Percentiles rank a stretch among this genome's conserved stretches.
phyloP scores from a whole-genome alignment of 768 basidiomycete genomes.

The Amanita subjunquillea region DNA sequence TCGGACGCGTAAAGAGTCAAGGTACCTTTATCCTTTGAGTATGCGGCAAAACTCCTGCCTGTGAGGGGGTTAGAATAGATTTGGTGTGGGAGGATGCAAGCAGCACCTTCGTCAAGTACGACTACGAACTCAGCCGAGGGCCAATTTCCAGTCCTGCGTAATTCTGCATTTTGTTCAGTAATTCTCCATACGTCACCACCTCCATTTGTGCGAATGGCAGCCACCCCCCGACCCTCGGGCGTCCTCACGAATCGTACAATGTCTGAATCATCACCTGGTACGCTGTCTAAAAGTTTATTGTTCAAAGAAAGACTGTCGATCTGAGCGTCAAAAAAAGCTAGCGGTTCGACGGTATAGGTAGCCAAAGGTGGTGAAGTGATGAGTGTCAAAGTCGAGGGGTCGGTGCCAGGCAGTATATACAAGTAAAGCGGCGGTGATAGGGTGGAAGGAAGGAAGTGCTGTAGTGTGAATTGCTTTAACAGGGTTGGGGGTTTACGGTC shows the following conservation, averaged over 20 bases:
- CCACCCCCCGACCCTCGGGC: constrained; percentile 69
- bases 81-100: not conserved
- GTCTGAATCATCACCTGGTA: constrained; percentile 36
- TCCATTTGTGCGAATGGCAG: constrained; percentile 45
- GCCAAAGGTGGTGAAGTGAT: constrained; percentile 59
- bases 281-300: constrained; percentile 27
- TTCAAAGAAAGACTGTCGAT: constrained; percentile 37
- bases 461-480: constrained; percentile 62
- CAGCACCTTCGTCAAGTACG: constrained; percentile 53
- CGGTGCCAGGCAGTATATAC: constrained; percentile 39
- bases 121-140: constrained; percentile 52
- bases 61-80: constrained; percentile 1
- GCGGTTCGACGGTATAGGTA: constrained; percentile 46
- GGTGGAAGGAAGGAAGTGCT: constrained; percentile 45
- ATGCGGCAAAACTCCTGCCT: constrained; percentile 53
- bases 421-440: constrained; percentile 39
- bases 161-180: constrained; percentile 31
- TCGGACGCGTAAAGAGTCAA: constrained; percentile 48
- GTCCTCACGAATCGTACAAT: constrained; percentile 65
- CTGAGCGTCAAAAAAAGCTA: constrained; percentile 55
- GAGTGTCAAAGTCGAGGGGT: constrained; percentile 37
- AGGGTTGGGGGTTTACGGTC: constrained; percentile 83
- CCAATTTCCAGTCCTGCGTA: constrained; percentile 45
- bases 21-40: constrained; percentile 31
- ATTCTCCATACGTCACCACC: constrained; percentile 59